These are phyloP conservation scores for Dimargaris xerosporica DNA, from an alignment of 192 early-diverging fungal species.

Conservation along the genomic window DNA sequence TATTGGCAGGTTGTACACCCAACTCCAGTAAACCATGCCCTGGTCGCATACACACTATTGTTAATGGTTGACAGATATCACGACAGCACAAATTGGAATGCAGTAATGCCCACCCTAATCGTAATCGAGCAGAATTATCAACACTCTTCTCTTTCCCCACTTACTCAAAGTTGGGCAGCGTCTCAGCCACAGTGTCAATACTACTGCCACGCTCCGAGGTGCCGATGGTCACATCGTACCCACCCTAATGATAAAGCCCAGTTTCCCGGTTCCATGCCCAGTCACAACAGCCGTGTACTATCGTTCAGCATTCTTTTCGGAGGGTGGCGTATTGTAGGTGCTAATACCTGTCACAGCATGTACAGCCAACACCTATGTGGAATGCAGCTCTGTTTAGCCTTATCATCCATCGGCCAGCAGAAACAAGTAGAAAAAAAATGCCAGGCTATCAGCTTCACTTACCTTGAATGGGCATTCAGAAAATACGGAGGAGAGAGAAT, in stretches of 20 bases:
- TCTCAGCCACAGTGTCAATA: conserved; percentile 13
- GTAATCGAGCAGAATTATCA: conserved; percentile 5
- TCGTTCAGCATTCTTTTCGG: too few relatives aligned
- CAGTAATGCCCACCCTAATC: background rate
- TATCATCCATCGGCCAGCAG: too few relatives aligned
- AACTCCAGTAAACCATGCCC: background rate
- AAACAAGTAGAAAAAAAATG: too few relatives aligned
- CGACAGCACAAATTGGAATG: too few relatives aligned
- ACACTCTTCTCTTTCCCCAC: conserved; percentile 11
- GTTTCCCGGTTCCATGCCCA: too few relatives aligned
- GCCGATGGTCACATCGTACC: conserved; percentile 52
- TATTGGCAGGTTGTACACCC: conserved; percentile 17
- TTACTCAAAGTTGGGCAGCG: conserved; percentile 17
- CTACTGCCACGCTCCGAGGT: conserved; percentile 30
- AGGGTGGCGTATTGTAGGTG: too few relatives aligned
- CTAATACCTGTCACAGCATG: too few relatives aligned
- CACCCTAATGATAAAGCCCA: conserved; percentile 18
- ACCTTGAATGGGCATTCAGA: conserved; percentile 38
- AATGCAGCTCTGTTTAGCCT: too few relatives aligned
- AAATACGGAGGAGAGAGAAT: conserved; percentile 38
- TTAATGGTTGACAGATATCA: too few relatives aligned
- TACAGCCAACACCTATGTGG: too few relatives aligned
- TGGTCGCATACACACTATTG: too few relatives aligned
- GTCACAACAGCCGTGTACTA: too few relatives aligned
- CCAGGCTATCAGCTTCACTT: conserved; percentile 5